These are phyloP conservation scores for Pulveroboletus frians DNA, from an alignment of 768 basidiomycete species.

Conservation along the genomic window DNA sequence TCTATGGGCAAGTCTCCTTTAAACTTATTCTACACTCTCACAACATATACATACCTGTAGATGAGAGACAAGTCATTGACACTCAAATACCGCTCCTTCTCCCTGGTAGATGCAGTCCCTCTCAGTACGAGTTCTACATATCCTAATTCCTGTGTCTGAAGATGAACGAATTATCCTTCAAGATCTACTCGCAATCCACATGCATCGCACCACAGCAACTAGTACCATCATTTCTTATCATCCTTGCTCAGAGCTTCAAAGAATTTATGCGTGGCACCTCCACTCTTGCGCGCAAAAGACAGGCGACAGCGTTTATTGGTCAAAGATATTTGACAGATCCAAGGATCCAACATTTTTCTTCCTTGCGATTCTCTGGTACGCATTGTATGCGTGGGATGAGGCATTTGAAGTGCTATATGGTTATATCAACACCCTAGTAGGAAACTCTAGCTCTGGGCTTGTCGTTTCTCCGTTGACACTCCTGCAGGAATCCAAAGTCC, in stretches of 20 bases:
- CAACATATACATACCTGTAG: conserved; percentile 7
- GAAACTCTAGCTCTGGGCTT: conserved; percentile 3
- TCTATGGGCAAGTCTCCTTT: conserved; percentile 13
- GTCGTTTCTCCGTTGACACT: neutral
- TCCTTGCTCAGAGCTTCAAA: conserved; percentile 17
- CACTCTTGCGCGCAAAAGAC: conserved; percentile 27
- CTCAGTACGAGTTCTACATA: neutral
- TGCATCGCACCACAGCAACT: conserved; percentile 35
- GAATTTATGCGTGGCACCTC: conserved; percentile 28
- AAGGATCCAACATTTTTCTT: conserved; percentile 54
- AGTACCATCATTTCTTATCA: conserved; percentile 31
- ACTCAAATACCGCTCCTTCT: conserved; percentile 47
- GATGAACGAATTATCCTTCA: conserved; percentile 26
- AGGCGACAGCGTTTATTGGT: conserved; percentile 33
- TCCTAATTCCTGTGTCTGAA: conserved; percentile 3
- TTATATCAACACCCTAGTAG: conserved; percentile 47
- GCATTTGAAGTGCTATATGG: conserved; percentile 46
- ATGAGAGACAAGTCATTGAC: conserved; percentile 37
- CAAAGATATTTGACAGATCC: conserved; percentile 22
- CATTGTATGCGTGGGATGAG: conserved; percentile 60
- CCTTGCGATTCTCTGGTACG: conserved; percentile 52
- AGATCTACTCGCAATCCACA: conserved; percentile 52
- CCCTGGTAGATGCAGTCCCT: conserved; percentile 22
- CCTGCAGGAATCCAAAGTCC: conserved; percentile 43
- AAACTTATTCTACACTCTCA: neutral